phyloP scores from a whole-genome alignment of 2,329 filamentous ascomycete genomes.

The Orbilia brochopaga region DNA sequence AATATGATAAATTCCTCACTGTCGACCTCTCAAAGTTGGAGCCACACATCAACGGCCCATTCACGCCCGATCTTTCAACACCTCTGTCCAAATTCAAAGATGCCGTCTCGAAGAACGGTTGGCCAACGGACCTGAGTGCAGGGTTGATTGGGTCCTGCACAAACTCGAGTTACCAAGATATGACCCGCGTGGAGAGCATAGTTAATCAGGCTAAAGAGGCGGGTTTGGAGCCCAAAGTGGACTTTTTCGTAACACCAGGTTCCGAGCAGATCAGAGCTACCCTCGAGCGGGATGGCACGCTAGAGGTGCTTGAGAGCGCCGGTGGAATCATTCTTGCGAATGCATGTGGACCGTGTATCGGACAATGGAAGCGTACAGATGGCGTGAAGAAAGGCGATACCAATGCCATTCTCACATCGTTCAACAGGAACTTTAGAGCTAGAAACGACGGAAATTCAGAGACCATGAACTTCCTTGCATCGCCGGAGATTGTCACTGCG shows the following conservation, averaged over 20 bases:
- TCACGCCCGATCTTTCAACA: conserved; percentile 92
- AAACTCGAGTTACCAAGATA: conserved; percentile 98
- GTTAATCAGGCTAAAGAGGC: conserved; percentile 88
- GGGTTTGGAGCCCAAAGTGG: conserved; percentile 85
- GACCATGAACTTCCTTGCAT: conserved; percentile 99
- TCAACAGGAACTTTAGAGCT: conserved; percentile 97
- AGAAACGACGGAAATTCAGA: conserved; percentile 95
- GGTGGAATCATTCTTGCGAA: conserved; percentile 92
- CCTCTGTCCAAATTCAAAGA: conserved; percentile 89
- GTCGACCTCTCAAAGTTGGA: conserved; percentile 90
- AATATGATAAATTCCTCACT: conserved; percentile 88
- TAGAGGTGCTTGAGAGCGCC: conserved; percentile 82
- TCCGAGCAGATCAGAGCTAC: conserved; percentile 97
- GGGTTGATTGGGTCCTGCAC: conserved; percentile 97
- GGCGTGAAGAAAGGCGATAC: conserved; percentile 76
- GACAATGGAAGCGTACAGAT: conserved; percentile 93
- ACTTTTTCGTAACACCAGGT: conserved; percentile 95
- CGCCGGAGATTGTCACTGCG: conserved; percentile 92
- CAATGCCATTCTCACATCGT: conserved; percentile 95
- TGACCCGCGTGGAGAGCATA: conserved; percentile 91
- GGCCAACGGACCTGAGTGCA: conserved; percentile 89
- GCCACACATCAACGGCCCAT: conserved; percentile 95
- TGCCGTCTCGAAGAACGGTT: conserved; percentile 79
- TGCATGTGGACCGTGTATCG: conserved; percentile 91
- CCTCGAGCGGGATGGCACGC: conserved; percentile 83